These are phyloP conservation scores for Phialophora verrucosa DNA, from an alignment of 2,329 filamentous ascomycete species.

Conservation along the genomic window DNA sequence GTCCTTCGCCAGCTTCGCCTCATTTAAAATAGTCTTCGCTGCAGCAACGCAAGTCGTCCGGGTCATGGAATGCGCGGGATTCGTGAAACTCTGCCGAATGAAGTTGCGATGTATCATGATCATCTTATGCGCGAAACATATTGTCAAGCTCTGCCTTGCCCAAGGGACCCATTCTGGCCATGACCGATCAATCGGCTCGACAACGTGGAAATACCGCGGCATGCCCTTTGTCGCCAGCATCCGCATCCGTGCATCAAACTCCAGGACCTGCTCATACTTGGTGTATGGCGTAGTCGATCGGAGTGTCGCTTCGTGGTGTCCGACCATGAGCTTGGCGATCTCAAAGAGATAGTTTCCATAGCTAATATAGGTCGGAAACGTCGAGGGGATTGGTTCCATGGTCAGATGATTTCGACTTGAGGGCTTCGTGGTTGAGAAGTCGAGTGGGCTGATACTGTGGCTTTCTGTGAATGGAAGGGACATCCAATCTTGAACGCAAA, in stretches of 20 bases:
- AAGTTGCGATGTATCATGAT: slow-evolving; percentile 53
- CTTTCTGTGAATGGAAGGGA: slow-evolving; percentile 49
- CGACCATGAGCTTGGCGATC: slow-evolving; percentile 47
- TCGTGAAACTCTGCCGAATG: slow-evolving; percentile 50
- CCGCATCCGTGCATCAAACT: slow-evolving; percentile 49
- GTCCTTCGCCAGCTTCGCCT: slow-evolving; percentile 45
- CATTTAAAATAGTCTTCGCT: slow-evolving; percentile 49
- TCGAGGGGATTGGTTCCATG: slow-evolving; percentile 30
- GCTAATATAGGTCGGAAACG: slow-evolving; percentile 44
- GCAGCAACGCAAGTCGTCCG: slow-evolving; percentile 51
- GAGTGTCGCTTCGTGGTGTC: slow-evolving; percentile 46
- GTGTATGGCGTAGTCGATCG: slow-evolving; percentile 46
- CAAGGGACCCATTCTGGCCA: slow-evolving; percentile 52
- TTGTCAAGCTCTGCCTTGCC: slow-evolving; percentile 42
- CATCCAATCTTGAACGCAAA: slow-evolving; percentile 53
- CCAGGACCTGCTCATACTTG: slow-evolving; percentile 50
- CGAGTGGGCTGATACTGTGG: slow-evolving; percentile 46
- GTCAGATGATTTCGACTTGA: slow-evolving; percentile 47
- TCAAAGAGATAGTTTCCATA: slow-evolving; percentile 49
- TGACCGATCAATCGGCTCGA: slow-evolving; percentile 42
- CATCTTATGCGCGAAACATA: slow-evolving; percentile 52
- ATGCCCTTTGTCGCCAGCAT: slow-evolving; percentile 43
- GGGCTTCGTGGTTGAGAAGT: slow-evolving; percentile 46
- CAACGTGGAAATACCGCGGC: slow-evolving; percentile 46
- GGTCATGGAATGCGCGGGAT: slow-evolving; percentile 49